Percentiles rank a stretch among this genome's conserved stretches.
Conservation (phyloP, 2,329 filamentous ascomycete genomes). For the Thielaviopsis populi region DNA sequence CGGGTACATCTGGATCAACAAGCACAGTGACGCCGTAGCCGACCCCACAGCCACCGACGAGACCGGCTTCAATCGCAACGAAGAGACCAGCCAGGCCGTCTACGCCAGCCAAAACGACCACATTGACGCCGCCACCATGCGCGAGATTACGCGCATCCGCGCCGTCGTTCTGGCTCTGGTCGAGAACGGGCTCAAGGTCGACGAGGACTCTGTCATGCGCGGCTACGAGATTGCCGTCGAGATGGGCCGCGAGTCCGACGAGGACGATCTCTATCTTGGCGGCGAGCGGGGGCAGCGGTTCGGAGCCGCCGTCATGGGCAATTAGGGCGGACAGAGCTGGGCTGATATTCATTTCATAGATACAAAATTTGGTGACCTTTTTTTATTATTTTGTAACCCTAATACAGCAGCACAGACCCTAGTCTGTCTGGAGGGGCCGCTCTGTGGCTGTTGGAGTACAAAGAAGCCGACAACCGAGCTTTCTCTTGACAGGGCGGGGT, state of each 20-base stretch:
- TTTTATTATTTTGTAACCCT: no score
- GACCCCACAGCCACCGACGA: slow-evolving; percentile 32
- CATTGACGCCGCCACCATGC: slow-evolving; percentile 60
- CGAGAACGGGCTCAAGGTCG: slow-evolving; percentile 67
- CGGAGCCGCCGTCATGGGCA: slow-evolving; percentile 25
- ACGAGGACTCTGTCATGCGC: slow-evolving; percentile 73
- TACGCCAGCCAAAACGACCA: slow-evolving; percentile 93
- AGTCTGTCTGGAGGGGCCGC: not conserved
- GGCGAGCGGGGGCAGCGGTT: slow-evolving; percentile 40
- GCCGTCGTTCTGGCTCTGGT: slow-evolving; percentile 73
- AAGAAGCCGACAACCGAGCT: not conserved
- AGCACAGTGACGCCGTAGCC: slow-evolving; percentile 53
- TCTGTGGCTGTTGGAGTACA: not conserved
- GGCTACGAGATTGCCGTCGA: slow-evolving; percentile 75
- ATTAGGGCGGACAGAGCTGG: not conserved
- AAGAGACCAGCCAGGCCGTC: slow-evolving; percentile 71
- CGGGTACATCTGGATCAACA: slow-evolving; percentile 90
- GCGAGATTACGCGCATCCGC: slow-evolving; percentile 73
- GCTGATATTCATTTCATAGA: not conserved
- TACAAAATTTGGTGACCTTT: no score
- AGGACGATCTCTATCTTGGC: slow-evolving; percentile 45
- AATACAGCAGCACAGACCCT: not conserved
- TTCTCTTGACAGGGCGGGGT: not conserved
- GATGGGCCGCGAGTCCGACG: slow-evolving; percentile 46
- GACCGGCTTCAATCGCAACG: slow-evolving; percentile 69